Conservation (phyloP, 2,329 filamentous ascomycete genomes). For the Rutstroemia sp. region DNA sequence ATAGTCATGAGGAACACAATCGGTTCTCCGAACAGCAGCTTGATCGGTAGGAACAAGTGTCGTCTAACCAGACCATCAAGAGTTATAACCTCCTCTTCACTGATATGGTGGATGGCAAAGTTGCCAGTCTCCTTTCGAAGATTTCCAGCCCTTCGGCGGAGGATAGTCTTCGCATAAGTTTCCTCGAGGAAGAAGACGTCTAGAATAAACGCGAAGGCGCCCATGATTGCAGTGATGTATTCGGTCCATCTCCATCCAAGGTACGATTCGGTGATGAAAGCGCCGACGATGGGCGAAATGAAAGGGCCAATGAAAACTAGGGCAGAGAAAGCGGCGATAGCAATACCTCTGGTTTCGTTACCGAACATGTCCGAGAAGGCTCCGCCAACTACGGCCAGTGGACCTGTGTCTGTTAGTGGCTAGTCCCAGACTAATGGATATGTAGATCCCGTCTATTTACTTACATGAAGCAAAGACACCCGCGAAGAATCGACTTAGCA, state of each 20-base stretch:
- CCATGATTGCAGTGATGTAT: slow-evolving; percentile 46
- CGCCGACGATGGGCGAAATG: slow-evolving; percentile 29
- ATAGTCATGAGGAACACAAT: slow-evolving; percentile 50
- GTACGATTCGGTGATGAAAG: slow-evolving; percentile 34
- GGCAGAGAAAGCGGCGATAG: slow-evolving; percentile 56
- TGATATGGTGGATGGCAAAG: slow-evolving; percentile 27
- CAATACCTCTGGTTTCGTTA: slow-evolving; percentile 52
- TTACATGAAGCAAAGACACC: slow-evolving; percentile 42
- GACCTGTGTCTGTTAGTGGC: slow-evolving; percentile 40
- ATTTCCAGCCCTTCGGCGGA: slow-evolving; percentile 39
- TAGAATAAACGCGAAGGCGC: slow-evolving; percentile 33
- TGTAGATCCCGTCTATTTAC: slow-evolving; percentile 56
- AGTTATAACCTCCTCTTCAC: slow-evolving; percentile 33
- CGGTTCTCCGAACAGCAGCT: slow-evolving; percentile 52
- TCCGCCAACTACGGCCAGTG: slow-evolving; percentile 43
- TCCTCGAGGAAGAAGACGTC: slow-evolving; percentile 40
- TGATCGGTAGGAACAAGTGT: slow-evolving; percentile 34
- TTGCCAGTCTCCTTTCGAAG: slow-evolving; percentile 35
- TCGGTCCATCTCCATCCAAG: slow-evolving; percentile 52
- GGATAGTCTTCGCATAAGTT: slow-evolving; percentile 41
- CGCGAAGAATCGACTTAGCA: slow-evolving; percentile 46
- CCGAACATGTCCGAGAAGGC: slow-evolving; percentile 59
- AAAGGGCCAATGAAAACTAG: slow-evolving; percentile 31
- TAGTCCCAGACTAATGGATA: no score
- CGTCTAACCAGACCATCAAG: slow-evolving; percentile 29